Evolutionary conservation across 148 eudicot genomes (phyloP).

Genomic region (Silene uniflora): DNA sequence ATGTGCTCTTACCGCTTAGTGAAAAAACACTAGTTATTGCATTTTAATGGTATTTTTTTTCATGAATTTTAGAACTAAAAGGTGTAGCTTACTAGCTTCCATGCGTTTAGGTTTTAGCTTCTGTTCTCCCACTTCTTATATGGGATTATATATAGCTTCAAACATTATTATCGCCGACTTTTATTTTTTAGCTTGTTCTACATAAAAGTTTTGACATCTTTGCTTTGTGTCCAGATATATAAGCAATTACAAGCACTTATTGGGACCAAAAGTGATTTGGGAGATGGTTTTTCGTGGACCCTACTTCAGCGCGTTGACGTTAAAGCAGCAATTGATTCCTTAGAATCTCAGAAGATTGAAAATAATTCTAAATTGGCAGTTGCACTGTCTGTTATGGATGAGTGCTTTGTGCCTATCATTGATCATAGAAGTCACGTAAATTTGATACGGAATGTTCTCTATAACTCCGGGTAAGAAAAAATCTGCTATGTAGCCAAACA

Average conservation of each 20-base stretch:
- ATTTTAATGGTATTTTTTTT: neutral
- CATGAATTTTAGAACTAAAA: too few species aligned
- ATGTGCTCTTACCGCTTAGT: too few species aligned
- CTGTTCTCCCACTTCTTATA: neutral
- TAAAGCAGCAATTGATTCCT: constrained; percentile 26
- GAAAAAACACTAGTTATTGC: neutral
- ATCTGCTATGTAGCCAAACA: neutral
- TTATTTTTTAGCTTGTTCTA: neutral
- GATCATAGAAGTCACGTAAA: constrained; percentile 77
- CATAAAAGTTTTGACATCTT: neutral
- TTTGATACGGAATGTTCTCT: constrained; percentile 66
- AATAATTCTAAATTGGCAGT: constrained; percentile 81
- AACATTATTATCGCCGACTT: neutral
- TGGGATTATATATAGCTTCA: neutral
- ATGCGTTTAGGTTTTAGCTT: neutral
- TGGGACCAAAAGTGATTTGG: constrained; percentile 62
- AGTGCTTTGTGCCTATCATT: constrained; percentile 85
- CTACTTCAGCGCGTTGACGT: constrained; percentile 59
- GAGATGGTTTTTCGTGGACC: constrained; percentile 75
- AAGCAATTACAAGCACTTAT: constrained; percentile 48
- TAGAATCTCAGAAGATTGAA: constrained; percentile 44
- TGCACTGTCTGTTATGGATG: constrained; percentile 78
- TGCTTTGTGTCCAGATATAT: constrained; percentile 43
- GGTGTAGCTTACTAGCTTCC: too few species aligned
- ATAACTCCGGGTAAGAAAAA: constrained; percentile 78